Evolutionary conservation across 1,284 basidiomycete genomes (phyloP).

Genomic region (Lentinus polychrous): DNA sequence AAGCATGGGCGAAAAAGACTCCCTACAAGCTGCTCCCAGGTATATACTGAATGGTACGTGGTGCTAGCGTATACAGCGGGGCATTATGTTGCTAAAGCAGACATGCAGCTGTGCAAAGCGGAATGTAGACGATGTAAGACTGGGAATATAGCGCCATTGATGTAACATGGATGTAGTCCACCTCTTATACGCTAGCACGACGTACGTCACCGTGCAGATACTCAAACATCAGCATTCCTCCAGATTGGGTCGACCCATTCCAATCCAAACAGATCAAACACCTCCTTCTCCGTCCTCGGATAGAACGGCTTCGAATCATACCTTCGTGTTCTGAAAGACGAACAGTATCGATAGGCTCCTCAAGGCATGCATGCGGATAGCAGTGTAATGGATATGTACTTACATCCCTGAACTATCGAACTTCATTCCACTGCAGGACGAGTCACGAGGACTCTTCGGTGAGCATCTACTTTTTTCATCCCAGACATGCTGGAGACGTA

Average conservation of each 20-base stretch:
- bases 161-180: too few species aligned
- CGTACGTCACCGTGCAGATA: not conserved
- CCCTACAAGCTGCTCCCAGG: slow-evolving; percentile 10
- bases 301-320: slow-evolving; percentile 52
- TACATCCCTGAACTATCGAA: slow-evolving; percentile 78
- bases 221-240: slow-evolving; percentile 57
- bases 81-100: too few species aligned
- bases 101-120: too few species aligned
- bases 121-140: too few species aligned
- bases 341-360: not conserved
- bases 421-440: slow-evolving; percentile 51
- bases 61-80: too few species aligned
- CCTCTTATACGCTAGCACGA: too few species aligned
- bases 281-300: slow-evolving; percentile 60
- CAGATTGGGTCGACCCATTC: slow-evolving; percentile 63
- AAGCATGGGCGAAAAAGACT: slow-evolving; percentile 11
- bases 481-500: slow-evolving; percentile 15
- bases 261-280: slow-evolving; percentile 62
- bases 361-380: not conserved
- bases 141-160: too few species aligned
- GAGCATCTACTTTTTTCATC: too few species aligned
- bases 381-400: slow-evolving; percentile 20
- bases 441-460: not conserved
- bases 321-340: slow-evolving; percentile 44
- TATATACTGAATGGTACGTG: slow-evolving; percentile 5